A percentile compares a stretch with the other conserved stretches of the same genome.
These are phyloP conservation scores for Leishmania gerbilli DNA, from an alignment of 208 protist species.

Conservation along the genomic window DNA sequence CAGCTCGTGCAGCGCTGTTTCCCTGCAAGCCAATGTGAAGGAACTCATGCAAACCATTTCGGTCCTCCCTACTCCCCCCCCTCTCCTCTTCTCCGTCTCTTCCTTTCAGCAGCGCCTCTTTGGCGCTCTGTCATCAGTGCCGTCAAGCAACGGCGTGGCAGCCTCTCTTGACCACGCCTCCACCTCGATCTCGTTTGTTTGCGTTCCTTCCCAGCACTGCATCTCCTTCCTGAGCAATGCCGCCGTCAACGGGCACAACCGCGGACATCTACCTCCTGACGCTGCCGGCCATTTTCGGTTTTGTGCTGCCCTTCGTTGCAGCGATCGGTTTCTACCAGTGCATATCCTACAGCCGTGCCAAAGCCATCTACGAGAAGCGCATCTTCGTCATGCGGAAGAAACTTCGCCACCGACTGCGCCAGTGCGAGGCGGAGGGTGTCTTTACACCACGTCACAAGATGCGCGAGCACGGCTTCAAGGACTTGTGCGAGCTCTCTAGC, in stretches of 20 bases:
- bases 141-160: no score
- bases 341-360: constrained; percentile 1
- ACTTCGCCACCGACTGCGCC: constrained; percentile 8
- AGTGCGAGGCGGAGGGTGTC: neutral
- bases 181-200: neutral
- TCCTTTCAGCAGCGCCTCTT: no score
- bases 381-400: neutral
- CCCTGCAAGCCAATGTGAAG: no score
- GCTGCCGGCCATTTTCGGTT: constrained; percentile 3
- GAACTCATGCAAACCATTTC: no score
- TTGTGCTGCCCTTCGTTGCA: constrained; percentile 11
- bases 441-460: neutral
- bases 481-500: neutral
- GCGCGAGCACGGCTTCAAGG: neutral
- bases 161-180: neutral
- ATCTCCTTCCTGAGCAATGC: neutral
- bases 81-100: no score
- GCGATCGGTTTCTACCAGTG: constrained; percentile 12
- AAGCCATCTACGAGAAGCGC: constrained; percentile 6
- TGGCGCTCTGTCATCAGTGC: no score
- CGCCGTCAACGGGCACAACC: neutral
- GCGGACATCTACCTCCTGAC: constrained; percentile 4
- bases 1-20: no score
- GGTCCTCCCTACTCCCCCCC: no score
- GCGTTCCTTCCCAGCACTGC: neutral